A percentile compares a stretch with the other conserved stretches of the same genome.
phyloP scores from a whole-genome alignment of 192 early-diverging fungal species.

The Rhizophagus clarus region DNA sequence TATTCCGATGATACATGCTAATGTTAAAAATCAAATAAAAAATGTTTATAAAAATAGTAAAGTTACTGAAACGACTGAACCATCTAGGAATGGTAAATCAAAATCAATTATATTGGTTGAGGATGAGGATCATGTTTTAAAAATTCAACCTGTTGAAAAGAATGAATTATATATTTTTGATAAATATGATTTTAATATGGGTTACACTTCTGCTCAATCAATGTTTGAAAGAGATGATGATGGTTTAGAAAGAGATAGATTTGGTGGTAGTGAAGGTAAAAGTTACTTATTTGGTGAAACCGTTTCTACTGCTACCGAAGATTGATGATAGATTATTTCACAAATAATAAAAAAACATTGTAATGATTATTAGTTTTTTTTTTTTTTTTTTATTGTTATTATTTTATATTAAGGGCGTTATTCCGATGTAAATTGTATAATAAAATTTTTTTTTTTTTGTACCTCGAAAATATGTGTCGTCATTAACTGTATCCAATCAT shows the following conservation, averaged over 20 bases:
- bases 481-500: too few relatives aligned
- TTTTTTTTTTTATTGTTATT: too few relatives aligned
- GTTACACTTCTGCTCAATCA: not conserved
- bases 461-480: too few relatives aligned
- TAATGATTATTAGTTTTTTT: too few relatives aligned
- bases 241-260: not conserved
- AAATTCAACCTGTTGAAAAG: conserved; percentile 41
- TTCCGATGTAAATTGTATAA: too few relatives aligned
- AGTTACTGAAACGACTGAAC: not conserved
- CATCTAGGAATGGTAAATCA: conserved; percentile 34
- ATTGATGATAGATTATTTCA: too few relatives aligned
- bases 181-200: not conserved
- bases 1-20: conserved; percentile 69
- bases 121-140: not conserved
- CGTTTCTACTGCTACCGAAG: too few relatives aligned
- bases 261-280: not conserved
- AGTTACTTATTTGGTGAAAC: too few relatives aligned
- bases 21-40: conserved; percentile 60
- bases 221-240: not conserved
- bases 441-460: too few relatives aligned
- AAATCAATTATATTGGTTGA: conserved; percentile 34
- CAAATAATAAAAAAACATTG: too few relatives aligned
- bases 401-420: too few relatives aligned
- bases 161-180: conserved; percentile 27
- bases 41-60: conserved; percentile 55